Base-by-base conservation (phyloP, 805 yeast species). In the Spathaspora boniae region DNA sequence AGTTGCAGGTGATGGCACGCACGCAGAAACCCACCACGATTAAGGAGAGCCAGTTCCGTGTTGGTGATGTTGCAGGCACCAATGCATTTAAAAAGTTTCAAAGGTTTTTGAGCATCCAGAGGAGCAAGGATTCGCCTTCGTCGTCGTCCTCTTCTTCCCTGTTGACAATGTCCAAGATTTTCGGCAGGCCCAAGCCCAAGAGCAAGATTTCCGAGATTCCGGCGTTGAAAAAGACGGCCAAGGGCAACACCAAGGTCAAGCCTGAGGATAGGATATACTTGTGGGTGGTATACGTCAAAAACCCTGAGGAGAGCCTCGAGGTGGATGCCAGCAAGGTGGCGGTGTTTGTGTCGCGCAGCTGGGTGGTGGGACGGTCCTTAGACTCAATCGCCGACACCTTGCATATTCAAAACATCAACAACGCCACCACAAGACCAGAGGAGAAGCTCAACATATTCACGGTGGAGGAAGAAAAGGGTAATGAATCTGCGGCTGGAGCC, bases 281-380 rank as follows among this genome's bases (percentile, higher is more conserved):
- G 9, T 71, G 74, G 72, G 64, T 70, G 16, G 51, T 66, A 22
- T 68, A 65, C 39, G 53, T 74, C 14, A 44, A 47, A 16, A 43
- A 36, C 18, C 49, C 47, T n/a, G 33, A 45, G 2, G 45, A 31
- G 5, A 17, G 20, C 18, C 50, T 62, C 12, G 51, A 60, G 36
- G 45, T 49, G 5, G 58, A 51, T 7, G 48, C 48, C 20, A 59
- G 53, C 34, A 40, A 57, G 25, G 51, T 48, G 14, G 62, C 71
- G 1, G 48, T 76, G 14, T 80, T 50, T 51, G 68, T 78, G 9
- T 74, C 76, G 12, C 72, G 68, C 38, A 56, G 65, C 19, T 78
- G 83, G 82, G 74, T 79, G 0, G 69, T 77, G 21, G 86, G 86
- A 1, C 56, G 78, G 36, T 69, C 76, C 12, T 51, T 80, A 22